Evolutionary conservation across 106 monocot species (phyloP).

Genomic region (Hemerocallis citrina): DNA sequence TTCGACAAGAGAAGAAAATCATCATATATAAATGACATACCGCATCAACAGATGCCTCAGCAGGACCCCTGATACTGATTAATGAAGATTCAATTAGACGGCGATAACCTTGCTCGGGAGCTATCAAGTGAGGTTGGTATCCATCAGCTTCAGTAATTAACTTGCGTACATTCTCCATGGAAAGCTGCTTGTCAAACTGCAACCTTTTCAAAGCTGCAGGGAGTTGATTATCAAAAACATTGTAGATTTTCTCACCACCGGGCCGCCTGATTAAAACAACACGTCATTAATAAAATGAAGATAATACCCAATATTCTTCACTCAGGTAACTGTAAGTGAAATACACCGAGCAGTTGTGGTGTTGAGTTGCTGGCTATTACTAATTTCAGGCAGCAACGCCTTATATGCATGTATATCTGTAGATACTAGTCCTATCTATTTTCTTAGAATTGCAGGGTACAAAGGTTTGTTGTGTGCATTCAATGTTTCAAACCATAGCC

Average conservation of each 20-base stretch:
- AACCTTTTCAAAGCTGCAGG: conserved; percentile 92
- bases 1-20: background rate
- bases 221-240: conserved; percentile 95
- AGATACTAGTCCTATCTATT: too few relatives aligned
- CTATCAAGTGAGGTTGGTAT: conserved; percentile 97
- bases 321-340: too few relatives aligned
- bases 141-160: conserved; percentile 97
- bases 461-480: too few relatives aligned
- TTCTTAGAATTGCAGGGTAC: too few relatives aligned
- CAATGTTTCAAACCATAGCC: too few relatives aligned
- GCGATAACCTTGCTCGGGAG: conserved; percentile 94
- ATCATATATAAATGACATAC: conserved; percentile 30
- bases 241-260: conserved; percentile 96
- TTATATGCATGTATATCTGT: too few relatives aligned
- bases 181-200: conserved; percentile 97
- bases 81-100: conserved; percentile 89
- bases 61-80: conserved; percentile 85
- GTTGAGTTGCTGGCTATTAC: too few relatives aligned
- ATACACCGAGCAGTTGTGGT: too few relatives aligned
- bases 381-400: too few relatives aligned
- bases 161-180: conserved; percentile 98
- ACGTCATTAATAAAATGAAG: too few relatives aligned
- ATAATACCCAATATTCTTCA: too few relatives aligned
- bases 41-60: conserved; percentile 92
- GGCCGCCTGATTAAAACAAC: too few relatives aligned